Evolutionary conservation across 139 green algal genomes (phyloP), one percentile per base, ranked within the genome.

Genomic region (Chlorella sp.): DNA sequence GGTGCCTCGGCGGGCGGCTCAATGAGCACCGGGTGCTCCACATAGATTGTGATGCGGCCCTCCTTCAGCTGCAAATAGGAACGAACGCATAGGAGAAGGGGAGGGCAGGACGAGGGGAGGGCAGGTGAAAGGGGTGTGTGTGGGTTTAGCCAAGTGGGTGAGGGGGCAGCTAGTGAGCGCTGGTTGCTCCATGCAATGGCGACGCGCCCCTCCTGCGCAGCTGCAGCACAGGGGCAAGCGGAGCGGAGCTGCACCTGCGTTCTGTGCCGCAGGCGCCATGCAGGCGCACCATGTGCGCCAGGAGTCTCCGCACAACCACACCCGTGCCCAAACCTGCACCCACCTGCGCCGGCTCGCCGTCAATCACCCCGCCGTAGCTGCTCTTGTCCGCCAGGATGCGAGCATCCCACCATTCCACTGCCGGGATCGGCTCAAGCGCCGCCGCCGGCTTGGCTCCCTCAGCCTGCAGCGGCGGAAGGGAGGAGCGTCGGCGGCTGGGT

Each of bases 21-120:
- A 7, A 99, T 93, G 15, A 93, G 93, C 55, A 99, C 91, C 9
- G 95, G 95, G 84, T 95, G 93, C 91, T 98, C 93, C 62, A 98
- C 89, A 55, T 93, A 94, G 23, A 90, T 41, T 0, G 93, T 98
- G 36, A 98, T 91, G 78, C 91, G 87, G 0, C 76, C 78, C 71
- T 83, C 60, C 3, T 74, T 60, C 32, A 91, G n/a, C 34, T 56
- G 41, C 76, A 57, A 7, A 13, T 21, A 60, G 13, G 2, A 32
- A 20, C 1, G 72, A 12, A 71, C 7, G 26, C 4, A 25, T 25
- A 36, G 62, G 62, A 4, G 25, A 26, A 69, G n/a, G n/a, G n/a
- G 62, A 15, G 25, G 26, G 62, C 25, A 69, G 62, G 23, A 36
- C 4, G 23, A 32, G 4, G 6, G 11, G 3, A 32, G 62, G n/a